A percentile compares a stretch with the other conserved stretches of the same genome.
phyloP scores from a whole-genome alignment of 768 basidiomycete genomes.

The Tulasnella sp. region DNA sequence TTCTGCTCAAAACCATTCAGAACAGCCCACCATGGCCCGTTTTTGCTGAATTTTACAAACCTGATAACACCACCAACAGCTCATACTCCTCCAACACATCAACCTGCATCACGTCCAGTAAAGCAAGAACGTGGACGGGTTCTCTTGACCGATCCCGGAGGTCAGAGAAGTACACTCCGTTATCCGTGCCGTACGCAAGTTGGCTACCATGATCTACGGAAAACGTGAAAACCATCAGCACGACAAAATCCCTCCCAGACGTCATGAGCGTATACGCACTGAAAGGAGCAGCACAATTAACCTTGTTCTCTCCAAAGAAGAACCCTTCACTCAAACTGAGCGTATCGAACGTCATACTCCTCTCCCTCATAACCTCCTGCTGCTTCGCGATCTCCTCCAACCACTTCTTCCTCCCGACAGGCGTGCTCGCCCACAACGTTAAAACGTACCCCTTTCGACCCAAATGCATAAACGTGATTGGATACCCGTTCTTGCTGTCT shows the following conservation, averaged over 20 bases:
- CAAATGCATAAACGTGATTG: conserved; percentile 88
- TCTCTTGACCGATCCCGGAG: conserved; percentile 66
- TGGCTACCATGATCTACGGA: conserved; percentile 64
- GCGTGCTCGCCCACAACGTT: conserved; percentile 83
- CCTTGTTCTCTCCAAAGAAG: conserved; percentile 75
- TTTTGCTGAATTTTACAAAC: conserved; percentile 33
- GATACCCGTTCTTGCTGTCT: conserved; percentile 71
- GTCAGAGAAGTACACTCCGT: conserved; percentile 93
- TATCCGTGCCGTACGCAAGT: conserved; percentile 94
- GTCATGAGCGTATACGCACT: conserved; percentile 48
- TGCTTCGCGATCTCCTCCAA: conserved; percentile 84
- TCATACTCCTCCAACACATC: conserved; percentile 96
- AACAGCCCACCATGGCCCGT: neutral
- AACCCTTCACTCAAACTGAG: conserved; percentile 78
- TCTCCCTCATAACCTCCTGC: conserved; percentile 74
- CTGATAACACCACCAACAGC: conserved; percentile 96
- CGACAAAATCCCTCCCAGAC: neutral
- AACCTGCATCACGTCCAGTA: conserved; percentile 87
- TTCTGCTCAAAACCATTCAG: conserved; percentile 45
- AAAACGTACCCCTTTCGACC: conserved; percentile 89
- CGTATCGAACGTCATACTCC: conserved; percentile 82
- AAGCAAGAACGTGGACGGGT: conserved; percentile 80
- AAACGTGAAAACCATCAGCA: neutral
- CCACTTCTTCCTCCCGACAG: conserved; percentile 86
- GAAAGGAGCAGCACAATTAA: conserved; percentile 84